phyloP scores from a whole-genome alignment of 1,284 basidiomycete genomes.

The Rhodotorula sp. region DNA sequence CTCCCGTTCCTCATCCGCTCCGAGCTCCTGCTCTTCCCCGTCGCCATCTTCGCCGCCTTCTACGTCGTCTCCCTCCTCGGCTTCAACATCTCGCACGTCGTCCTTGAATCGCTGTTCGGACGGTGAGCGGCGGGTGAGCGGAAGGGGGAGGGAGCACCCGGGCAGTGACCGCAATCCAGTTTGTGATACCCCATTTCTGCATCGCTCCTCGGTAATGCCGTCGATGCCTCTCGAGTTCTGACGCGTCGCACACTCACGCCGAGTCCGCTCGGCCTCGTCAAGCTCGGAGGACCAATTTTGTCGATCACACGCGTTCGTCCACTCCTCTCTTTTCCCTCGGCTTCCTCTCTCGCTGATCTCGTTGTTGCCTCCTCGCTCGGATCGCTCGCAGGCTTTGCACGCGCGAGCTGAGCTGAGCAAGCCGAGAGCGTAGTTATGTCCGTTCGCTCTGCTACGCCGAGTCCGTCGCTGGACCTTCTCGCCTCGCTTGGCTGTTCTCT shows the following conservation, averaged over 20 bases:
- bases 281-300: too few relatives aligned
- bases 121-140: conserved; percentile 2
- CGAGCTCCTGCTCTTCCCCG: conserved; percentile 79
- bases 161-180: neutral
- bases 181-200: neutral
- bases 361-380: neutral
- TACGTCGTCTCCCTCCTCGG: conserved; percentile 84
- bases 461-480: neutral
- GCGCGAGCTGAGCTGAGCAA: neutral
- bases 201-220: neutral
- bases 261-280: neutral
- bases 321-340: neutral
- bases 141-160: neutral
- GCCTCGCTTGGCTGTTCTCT: neutral
- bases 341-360: neutral
- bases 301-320: too few relatives aligned
- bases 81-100: conserved; percentile 80
- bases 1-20: conserved; percentile 87
- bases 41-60: conserved; percentile 71
- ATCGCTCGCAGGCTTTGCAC: neutral
- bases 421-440: neutral
- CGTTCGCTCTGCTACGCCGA: neutral
- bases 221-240: too few relatives aligned
- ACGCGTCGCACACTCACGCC: neutral
- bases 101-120: conserved; percentile 75